Conservation (phyloP, 768 basidiomycete genomes). For the Antrodiella citrinella region DNA sequence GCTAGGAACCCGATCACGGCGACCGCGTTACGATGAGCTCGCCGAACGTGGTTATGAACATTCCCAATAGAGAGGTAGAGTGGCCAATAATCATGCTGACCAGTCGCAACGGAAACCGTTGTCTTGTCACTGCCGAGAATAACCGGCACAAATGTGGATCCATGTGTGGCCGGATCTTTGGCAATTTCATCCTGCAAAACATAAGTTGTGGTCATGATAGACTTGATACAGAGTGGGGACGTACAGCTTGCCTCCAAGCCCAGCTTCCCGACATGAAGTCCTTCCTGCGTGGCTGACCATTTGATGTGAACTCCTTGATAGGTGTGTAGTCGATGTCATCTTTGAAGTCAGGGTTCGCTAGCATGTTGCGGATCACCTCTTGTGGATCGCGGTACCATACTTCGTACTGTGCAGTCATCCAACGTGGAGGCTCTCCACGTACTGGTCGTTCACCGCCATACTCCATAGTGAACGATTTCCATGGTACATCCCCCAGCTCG, state of each 20-base stretch:
- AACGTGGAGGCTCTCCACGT: slow-evolving; percentile 12
- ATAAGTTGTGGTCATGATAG: background rate
- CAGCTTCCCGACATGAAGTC: slow-evolving; percentile 22
- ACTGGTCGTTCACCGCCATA: slow-evolving; percentile 15
- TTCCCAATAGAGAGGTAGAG: slow-evolving; percentile 20
- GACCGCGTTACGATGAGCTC: slow-evolving; percentile 15
- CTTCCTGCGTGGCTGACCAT: slow-evolving; percentile 6
- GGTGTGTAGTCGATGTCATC: slow-evolving; percentile 16
- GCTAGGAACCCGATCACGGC: slow-evolving; percentile 17
- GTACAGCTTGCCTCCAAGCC: slow-evolving; percentile 25
- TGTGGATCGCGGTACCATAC: slow-evolving; percentile 17
- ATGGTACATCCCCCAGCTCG: slow-evolving; percentile 27
- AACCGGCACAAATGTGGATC: slow-evolving; percentile 15
- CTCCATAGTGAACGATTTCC: slow-evolving; percentile 25
- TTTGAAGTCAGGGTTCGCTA: slow-evolving; percentile 16
- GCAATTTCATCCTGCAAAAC: slow-evolving; percentile 4
- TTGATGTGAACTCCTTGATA: slow-evolving; percentile 8
- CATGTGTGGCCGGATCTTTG: slow-evolving; percentile 8
- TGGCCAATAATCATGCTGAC: slow-evolving; percentile 21
- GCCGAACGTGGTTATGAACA: slow-evolving; percentile 13
- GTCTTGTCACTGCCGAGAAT: slow-evolving; percentile 22
- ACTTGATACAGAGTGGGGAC: slow-evolving; percentile 3
- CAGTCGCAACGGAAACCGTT: slow-evolving; percentile 17
- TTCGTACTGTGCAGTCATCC: slow-evolving; percentile 21
- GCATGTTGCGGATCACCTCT: slow-evolving; percentile 11